Conservation (phyloP, 164 flowering plant genomes). For the grape (Vitis vinifera) region ASM3070453v1 NC_081821.1:7540001-7540500, state of each 20-base stretch:
- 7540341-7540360: neutral
- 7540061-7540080: too few species aligned
- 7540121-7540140: neutral
- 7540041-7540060: too few species aligned
- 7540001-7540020: too few species aligned
- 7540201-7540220: conserved; percentile 52
- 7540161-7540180: conserved; percentile 45
- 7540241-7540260: neutral
- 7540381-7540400: neutral
- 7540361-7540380: neutral
- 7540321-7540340: conserved; percentile 6
- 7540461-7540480: too few species aligned
- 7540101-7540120: too few species aligned
- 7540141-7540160: neutral
- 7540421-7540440: conserved; percentile 2
- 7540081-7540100: too few species aligned
- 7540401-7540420: conserved; percentile 3
- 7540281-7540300: neutral
- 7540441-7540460: neutral
- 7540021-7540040: too few species aligned
- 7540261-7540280: neutral
- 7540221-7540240: conserved; percentile 49
- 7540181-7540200: conserved; percentile 53
- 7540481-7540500: too few species aligned
- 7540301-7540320: neutral